Base-by-base conservation (phyloP, 345 rosid genomes). In the Acer saccharum region DNA sequence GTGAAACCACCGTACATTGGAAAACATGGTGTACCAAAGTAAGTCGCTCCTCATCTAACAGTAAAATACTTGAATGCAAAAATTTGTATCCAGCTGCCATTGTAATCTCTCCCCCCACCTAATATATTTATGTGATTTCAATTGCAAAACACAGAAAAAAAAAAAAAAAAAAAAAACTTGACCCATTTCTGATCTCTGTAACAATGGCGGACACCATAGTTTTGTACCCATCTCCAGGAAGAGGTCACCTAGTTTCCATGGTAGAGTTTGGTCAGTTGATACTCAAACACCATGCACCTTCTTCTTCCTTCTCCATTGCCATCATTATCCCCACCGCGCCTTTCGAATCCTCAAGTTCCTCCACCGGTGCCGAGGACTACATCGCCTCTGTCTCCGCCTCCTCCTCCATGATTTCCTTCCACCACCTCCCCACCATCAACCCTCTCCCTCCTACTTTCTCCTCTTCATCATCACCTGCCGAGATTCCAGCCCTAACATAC, bases 241-340 rank as follows among this genome's bases (percentile, higher is more conserved):
- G 88, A 48, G 91, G 97, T 29, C 98, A 90, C 86, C 76, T 94
- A 54, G 79, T 86, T 6, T 86, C 97, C 65, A 88, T 89, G 94
- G 89, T 93, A 65, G 98, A 93, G 84, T 82, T 91, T 0, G 92
- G 87, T 54, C 89, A 90, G 65, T 78, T 85, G 69, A 65, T 94
- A 18, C 81, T 88, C 77, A 54, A 81, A 75, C 85, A 71, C 60
- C 58, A 74, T 48, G 86, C 39, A 4, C 6, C 39, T 35, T 35
- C 32, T 29, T 29, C 94, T 23, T 87, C 97, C 13, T 84, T 90
- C 77, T 81, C 81, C 16, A 75, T 91, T 76, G 87, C 86, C 68
- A 76, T 91, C 71, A 70, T 93, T 78, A 68, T 89, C 75, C n/a
- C 39, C 81, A 44, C 83, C 85, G 2, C 85, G 39, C 39, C 39